These are phyloP conservation scores for Myxozyma neotropica DNA, from an alignment of 805 yeast genomes.

Conservation along the genomic window DNA sequence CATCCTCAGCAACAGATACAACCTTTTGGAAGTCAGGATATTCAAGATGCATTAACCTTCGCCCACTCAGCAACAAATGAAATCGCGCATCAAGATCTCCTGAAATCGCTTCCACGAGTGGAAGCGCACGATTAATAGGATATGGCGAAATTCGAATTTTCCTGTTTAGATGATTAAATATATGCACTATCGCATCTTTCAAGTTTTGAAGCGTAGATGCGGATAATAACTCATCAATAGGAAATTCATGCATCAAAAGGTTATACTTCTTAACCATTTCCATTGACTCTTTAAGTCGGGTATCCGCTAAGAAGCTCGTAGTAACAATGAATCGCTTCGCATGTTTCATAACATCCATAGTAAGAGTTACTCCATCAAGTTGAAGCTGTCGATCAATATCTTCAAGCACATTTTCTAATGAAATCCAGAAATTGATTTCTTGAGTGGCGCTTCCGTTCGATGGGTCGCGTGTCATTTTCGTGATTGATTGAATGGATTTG, in stretches of 20 bases:
- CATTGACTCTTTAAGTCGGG: constrained; percentile 53
- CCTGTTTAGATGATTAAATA: constrained; percentile 63
- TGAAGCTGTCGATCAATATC: constrained; percentile 61
- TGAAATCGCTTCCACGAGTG: constrained; percentile 66
- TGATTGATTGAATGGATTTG: constrained; percentile 58
- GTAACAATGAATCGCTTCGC: constrained; percentile 83
- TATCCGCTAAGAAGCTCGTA: constrained; percentile 69
- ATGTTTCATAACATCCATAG: constrained; percentile 61
- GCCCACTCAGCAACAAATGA: constrained; percentile 44
- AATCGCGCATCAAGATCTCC: constrained; percentile 56
- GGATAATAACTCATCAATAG: constrained; percentile 59
- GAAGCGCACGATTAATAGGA: constrained; percentile 65
- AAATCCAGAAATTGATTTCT: constrained; percentile 77
- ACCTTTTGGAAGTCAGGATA: constrained; percentile 47
- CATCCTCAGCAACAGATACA: constrained; percentile 40
- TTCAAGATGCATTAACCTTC: constrained; percentile 51
- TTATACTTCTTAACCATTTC: constrained; percentile 56
- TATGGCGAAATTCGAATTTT: constrained; percentile 61
- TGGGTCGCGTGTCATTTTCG: constrained; percentile 56
- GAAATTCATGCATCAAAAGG: constrained; percentile 68
- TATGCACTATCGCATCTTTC: constrained; percentile 48
- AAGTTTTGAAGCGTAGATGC: constrained; percentile 52
- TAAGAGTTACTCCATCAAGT: constrained; percentile 55
- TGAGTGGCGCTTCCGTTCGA: constrained; percentile 55
- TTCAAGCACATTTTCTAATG: constrained; percentile 62